Evolutionary conservation across 2,329 filamentous ascomycete genomes (phyloP), one percentile per base, ranked within the genome.

Genomic region (Amauroascus niger): DNA sequence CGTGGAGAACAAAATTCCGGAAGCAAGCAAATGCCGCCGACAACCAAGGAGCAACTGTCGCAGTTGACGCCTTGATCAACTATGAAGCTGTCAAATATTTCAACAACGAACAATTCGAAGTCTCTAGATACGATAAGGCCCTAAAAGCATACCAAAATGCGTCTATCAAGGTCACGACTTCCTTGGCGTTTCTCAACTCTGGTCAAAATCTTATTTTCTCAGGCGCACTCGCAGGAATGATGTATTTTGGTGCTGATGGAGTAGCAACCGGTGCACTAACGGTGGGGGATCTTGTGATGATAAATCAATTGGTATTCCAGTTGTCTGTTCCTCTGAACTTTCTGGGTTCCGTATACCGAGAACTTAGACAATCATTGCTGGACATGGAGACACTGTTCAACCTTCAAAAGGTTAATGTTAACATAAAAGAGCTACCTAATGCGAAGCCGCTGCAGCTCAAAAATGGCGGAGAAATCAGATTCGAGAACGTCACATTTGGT

Each of bases 51-150:
- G 94, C 91, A 0, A 97, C 91, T 0, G 88, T 97, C 6, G 91
- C 91, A 0, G 90, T 97, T 1, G 93, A 98, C 71, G 95, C 90
- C 0, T 75, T 98, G 49, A 95, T 98, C 76, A 98, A 98, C 73
- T 98, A 96, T 65, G 93, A 98, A 71, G 91, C 94, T 13, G 93
- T 98, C 66, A 98, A 98, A 72, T 95, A 97, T 74, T 98, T 97
- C 74, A 98, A 98, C 75, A 98, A 98, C 65, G 94, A 98, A 66
- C 88, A 86, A 60, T 97, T 89, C 60, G 93, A 98, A 72, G 88
- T 95, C 41, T 79, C 80, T 30, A 82, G 93, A 40, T 98, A 98
- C 68, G 90, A 97, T 69, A 81, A 84, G 62, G 89, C 93, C 0
- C 75, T 98, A 22, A 79, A 83, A 59, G 79, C 84, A 55, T 98